Evolutionary conservation across 345 rosid genomes (phyloP).

Genomic region (Gossypium mustelinum): DNA sequence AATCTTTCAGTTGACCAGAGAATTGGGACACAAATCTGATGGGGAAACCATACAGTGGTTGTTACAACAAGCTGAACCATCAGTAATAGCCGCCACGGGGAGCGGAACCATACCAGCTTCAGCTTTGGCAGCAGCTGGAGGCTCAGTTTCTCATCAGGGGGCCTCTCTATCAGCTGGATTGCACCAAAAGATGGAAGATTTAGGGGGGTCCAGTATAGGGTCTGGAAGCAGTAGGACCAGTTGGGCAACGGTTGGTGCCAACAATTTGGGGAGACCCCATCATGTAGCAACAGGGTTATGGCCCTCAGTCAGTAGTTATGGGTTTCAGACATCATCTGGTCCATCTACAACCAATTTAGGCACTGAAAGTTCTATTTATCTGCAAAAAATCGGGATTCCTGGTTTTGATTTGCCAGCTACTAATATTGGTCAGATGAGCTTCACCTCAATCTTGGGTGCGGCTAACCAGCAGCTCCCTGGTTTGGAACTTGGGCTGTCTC

Average conservation of each 20-base stretch:
- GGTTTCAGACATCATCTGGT: slow-evolving; percentile 50
- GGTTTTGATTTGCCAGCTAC: slow-evolving; percentile 70
- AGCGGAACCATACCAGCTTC: slow-evolving; percentile 94
- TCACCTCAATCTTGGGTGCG: slow-evolving; percentile 67
- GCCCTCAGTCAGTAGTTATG: slow-evolving; percentile 72
- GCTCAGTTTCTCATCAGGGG: slow-evolving; percentile 61
- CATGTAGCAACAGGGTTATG: slow-evolving; percentile 58
- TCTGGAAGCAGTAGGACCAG: slow-evolving; percentile 47
- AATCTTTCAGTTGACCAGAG: slow-evolving; percentile 93
- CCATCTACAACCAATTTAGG: slow-evolving; percentile 50
- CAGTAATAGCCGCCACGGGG: slow-evolving; percentile 88
- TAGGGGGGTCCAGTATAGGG: slow-evolving; percentile 53
- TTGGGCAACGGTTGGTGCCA: slow-evolving; percentile 60
- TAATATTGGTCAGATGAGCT: slow-evolving; percentile 69
- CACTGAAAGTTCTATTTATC: slow-evolving; percentile 45
- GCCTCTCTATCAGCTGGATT: slow-evolving; percentile 61
- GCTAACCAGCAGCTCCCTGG: slow-evolving; percentile 71
- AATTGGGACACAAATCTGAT: slow-evolving; percentile 96
- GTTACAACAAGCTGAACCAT: slow-evolving; percentile 90
- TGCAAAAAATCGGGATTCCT: slow-evolving; percentile 64
- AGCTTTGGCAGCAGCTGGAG: slow-evolving; percentile 63
- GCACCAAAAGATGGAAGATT: slow-evolving; percentile 60
- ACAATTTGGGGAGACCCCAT: slow-evolving; percentile 61
- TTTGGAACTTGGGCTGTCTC: slow-evolving; percentile 91
- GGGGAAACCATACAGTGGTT: slow-evolving; percentile 98